Evolutionary conservation across 75 land plant genomes (phyloP).

Genomic region (Sequoia sempervirens): DNA sequence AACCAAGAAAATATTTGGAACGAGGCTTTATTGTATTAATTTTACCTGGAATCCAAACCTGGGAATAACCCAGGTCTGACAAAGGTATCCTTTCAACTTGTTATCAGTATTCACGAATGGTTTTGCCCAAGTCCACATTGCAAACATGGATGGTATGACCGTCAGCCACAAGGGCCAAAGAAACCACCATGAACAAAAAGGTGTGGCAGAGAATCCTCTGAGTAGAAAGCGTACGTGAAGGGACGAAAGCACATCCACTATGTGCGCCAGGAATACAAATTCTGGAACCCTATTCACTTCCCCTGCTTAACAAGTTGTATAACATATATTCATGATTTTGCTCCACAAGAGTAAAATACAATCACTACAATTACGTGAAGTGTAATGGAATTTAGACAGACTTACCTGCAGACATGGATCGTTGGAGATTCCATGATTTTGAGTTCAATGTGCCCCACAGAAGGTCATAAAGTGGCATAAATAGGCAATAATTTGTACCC

Average conservation of each 20-base stretch:
- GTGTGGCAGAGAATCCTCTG: constrained; percentile 41
- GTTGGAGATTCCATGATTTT: constrained; percentile 56
- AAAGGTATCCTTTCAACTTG: constrained; percentile 33
- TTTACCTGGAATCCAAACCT: constrained; percentile 80
- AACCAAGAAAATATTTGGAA: neutral
- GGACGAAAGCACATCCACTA: constrained; percentile 56
- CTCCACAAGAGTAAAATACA: neutral
- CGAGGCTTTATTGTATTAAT: neutral
- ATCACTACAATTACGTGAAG: neutral
- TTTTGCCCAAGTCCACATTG: constrained; percentile 63
- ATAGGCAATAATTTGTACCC: constrained; percentile 81
- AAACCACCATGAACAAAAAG: constrained; percentile 30
- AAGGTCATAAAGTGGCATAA: constrained; percentile 88
- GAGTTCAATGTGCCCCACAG: constrained; percentile 61
- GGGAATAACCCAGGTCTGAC: constrained; percentile 78
- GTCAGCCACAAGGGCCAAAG: constrained; percentile 38
- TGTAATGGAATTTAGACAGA: neutral
- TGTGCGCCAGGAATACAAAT: constrained; percentile 81
- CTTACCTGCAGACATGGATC: constrained; percentile 36
- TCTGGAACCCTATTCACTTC: constrained; percentile 58
- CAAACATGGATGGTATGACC: constrained; percentile 20
- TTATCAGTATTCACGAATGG: constrained; percentile 53
- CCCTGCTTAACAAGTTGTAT: constrained; percentile 28
- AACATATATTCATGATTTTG: neutral
- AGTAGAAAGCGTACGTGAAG: constrained; percentile 53